Conservation (phyloP, 495 filamentous ascomycete species). For the Penicillium silybi region DNA sequence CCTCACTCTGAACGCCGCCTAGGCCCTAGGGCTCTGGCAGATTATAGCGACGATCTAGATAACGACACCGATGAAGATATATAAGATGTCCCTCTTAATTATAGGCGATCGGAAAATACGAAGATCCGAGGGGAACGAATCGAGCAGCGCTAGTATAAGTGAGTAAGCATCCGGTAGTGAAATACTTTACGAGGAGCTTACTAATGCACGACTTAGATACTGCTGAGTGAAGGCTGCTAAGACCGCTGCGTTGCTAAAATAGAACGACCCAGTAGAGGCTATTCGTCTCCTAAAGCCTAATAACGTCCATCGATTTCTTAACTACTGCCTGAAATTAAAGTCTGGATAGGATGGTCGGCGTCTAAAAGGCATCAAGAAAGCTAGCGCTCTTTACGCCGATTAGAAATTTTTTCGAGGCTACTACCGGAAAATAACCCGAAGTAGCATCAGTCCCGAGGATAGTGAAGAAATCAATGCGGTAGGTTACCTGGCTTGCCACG, state of each 20-base stretch:
- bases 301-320: slow-evolving; percentile 17
- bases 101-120: slow-evolving; percentile 18
- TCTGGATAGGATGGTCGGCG: slow-evolving; percentile 5
- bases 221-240: slow-evolving; percentile 10
- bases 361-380: slow-evolving; percentile 15
- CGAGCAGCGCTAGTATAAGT: slow-evolving; percentile 22
- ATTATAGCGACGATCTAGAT: slow-evolving; percentile 19
- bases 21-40: slow-evolving; percentile 1
- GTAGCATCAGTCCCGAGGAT: slow-evolving; percentile 15
- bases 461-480: slow-evolving; percentile 24
- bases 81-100: slow-evolving; percentile 18
- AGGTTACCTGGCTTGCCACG: slow-evolving; percentile 2
- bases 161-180: slow-evolving; percentile 5
- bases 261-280: neutral
- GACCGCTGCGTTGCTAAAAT: slow-evolving; percentile 1
- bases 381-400: slow-evolving; percentile 13
- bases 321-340: slow-evolving; percentile 15
- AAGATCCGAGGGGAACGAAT: slow-evolving; percentile 12
- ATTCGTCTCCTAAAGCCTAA: slow-evolving; percentile 6
- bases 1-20: neutral
- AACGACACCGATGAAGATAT: slow-evolving; percentile 21
- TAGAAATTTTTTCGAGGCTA: slow-evolving; percentile 21
- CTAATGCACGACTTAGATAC: slow-evolving; percentile 6
- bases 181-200: slow-evolving; percentile 4
- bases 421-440: slow-evolving; percentile 18